These are phyloP conservation scores for Xylaria hypoxylon DNA, from an alignment of 2,329 filamentous ascomycete genomes.

Conservation along the genomic window DNA sequence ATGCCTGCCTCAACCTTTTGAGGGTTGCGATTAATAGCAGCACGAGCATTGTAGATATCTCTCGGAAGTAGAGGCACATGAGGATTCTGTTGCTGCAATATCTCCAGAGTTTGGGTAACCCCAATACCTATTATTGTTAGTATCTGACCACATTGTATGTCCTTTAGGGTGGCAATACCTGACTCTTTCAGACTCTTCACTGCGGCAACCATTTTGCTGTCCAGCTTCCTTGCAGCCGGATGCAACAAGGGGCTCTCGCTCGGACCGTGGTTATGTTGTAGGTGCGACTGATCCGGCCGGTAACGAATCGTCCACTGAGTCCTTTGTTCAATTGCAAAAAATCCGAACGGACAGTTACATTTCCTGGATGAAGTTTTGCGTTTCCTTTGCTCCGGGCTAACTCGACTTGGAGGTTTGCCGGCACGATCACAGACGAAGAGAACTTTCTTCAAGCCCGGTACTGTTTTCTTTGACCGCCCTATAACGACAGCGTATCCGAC, in stretches of 20 bases:
- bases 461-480: slow-evolving; percentile 74
- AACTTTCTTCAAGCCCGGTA: slow-evolving; percentile 74
- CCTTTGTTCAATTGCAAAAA: slow-evolving; percentile 75
- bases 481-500: slow-evolving; percentile 77
- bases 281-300: slow-evolving; percentile 67
- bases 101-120: slow-evolving; percentile 74
- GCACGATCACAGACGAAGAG: slow-evolving; percentile 75
- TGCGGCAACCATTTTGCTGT: slow-evolving; percentile 75
- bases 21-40: slow-evolving; percentile 74
- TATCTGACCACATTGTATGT: slow-evolving; percentile 44
- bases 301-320: slow-evolving; percentile 76
- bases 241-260: slow-evolving; percentile 75
- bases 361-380: slow-evolving; percentile 76
- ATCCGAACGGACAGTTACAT: slow-evolving; percentile 76
- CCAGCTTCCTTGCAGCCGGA: slow-evolving; percentile 72
- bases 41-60: slow-evolving; percentile 75
- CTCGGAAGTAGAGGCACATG: slow-evolving; percentile 72
- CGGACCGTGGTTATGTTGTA: slow-evolving; percentile 73
- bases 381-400: slow-evolving; percentile 73
- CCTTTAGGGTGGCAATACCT: slow-evolving; percentile 60
- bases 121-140: slow-evolving; percentile 65
- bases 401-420: slow-evolving; percentile 70
- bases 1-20: slow-evolving; percentile 69
- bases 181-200: slow-evolving; percentile 75
- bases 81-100: slow-evolving; percentile 72